phyloP scores from a whole-genome alignment of 306 rosid species.

The Prunus mira region DNA sequence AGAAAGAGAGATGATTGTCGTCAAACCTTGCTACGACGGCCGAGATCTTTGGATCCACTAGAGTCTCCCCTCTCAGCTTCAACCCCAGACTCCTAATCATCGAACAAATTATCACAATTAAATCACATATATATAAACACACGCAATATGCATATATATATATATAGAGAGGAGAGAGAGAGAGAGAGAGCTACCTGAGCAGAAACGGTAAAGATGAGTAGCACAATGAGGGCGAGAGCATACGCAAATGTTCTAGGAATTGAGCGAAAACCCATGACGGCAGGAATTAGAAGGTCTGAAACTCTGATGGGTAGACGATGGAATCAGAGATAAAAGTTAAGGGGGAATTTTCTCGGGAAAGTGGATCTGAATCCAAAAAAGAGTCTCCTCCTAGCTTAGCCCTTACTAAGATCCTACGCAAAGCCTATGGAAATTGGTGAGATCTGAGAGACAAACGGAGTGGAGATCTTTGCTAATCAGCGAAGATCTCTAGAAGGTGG shows the following conservation, averaged over 20 bases:
- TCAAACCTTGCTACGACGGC: conserved; percentile 81
- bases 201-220: conserved; percentile 30
- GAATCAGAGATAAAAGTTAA: not conserved
- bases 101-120: conserved; percentile 14
- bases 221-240: conserved; percentile 23
- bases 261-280: conserved; percentile 37
- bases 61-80: conserved; percentile 39
- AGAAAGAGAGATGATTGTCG: not conserved
- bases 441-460: not conserved
- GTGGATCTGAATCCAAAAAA: conserved; percentile 18
- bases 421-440: not conserved
- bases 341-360: conserved; percentile 8
- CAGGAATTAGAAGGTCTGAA: not conserved
- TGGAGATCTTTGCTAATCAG: conserved; percentile 33
- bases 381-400: not conserved
- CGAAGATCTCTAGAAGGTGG: conserved; percentile 25
- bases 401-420: not conserved
- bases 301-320: not conserved
- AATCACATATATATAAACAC: not conserved
- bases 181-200: conserved; percentile 47
- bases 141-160: not conserved
- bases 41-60: conserved; percentile 63
- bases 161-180: not conserved
- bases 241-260: conserved; percentile 18
- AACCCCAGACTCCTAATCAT: conserved; percentile 43